Percentiles rank a stretch among this genome's conserved stretches.
Evolutionary conservation across 139 green algal genomes (phyloP).

Genomic region (Yamagishiella unicocca): DNA sequence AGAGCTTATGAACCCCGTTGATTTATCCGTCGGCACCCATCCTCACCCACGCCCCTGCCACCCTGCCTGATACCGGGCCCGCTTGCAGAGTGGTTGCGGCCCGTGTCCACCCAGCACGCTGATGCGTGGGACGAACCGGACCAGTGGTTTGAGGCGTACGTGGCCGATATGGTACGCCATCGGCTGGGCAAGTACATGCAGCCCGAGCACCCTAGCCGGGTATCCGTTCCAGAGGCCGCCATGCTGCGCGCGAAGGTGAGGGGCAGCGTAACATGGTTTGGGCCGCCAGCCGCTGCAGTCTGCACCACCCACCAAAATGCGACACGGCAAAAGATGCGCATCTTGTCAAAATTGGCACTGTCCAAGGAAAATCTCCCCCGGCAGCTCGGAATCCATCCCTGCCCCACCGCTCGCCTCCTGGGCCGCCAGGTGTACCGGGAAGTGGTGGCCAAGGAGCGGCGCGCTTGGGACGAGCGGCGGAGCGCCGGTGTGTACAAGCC

Average conservation of each 20-base stretch:
- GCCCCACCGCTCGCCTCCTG: too few species aligned
- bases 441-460: slow-evolving; percentile 75
- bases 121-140: slow-evolving; percentile 78
- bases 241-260: slow-evolving; percentile 37
- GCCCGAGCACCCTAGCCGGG: slow-evolving; percentile 73
- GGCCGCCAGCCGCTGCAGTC: too few species aligned
- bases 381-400: too few species aligned
- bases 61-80: too few species aligned
- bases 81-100: slow-evolving; percentile 47
- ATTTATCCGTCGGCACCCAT: too few species aligned
- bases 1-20: too few species aligned
- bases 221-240: slow-evolving; percentile 47
- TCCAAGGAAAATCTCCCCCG: too few species aligned
- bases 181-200: slow-evolving; percentile 81
- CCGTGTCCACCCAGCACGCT: slow-evolving; percentile 40
- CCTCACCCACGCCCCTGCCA: too few species aligned
- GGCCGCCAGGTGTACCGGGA: slow-evolving; percentile 60
- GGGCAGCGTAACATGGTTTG: too few species aligned
- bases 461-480: slow-evolving; percentile 71
- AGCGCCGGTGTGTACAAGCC: slow-evolving; percentile 55
- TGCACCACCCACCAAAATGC: too few species aligned
- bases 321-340: too few species aligned
- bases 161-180: slow-evolving; percentile 73
- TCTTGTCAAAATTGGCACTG: too few species aligned
- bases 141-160: slow-evolving; percentile 75